A percentile compares a stretch with the other conserved stretches of the same genome.
Evolutionary conservation across 192 early-diverging fungal genomes (phyloP).

Genomic region (Irineochytrium annulatum): DNA sequence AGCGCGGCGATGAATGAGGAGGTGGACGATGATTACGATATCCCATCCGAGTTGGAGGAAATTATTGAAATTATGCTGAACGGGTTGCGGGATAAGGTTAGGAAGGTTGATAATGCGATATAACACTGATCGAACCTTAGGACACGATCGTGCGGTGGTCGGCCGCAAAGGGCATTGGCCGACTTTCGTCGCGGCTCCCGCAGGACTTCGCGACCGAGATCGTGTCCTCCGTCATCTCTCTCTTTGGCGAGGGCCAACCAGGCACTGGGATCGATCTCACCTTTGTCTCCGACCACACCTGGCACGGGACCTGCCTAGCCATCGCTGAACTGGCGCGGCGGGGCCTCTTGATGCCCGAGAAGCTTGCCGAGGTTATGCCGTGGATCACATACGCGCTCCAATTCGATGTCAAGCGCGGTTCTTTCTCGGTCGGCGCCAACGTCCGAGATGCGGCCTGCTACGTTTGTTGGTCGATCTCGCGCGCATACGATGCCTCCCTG

Average conservation of each 20-base stretch:
- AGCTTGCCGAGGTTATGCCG: conserved; percentile 65
- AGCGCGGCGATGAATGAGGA: conserved; percentile 26
- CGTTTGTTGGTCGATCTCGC: conserved; percentile 95
- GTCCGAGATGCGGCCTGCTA: conserved; percentile 96
- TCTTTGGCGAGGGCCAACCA: conserved; percentile 65
- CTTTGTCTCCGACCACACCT: conserved; percentile 81
- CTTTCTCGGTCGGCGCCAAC: conserved; percentile 87
- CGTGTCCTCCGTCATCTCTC: conserved; percentile 66
- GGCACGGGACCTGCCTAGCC: conserved; percentile 91
- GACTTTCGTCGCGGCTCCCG: conserved; percentile 78
- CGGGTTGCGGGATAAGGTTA: conserved; percentile 70
- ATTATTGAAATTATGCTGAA: conserved; percentile 81
- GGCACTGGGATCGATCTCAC: conserved; percentile 57
- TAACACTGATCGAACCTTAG: conserved; percentile 9
- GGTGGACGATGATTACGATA: conserved; percentile 62
- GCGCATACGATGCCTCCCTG: conserved; percentile 74
- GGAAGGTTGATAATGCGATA: conserved; percentile 23
- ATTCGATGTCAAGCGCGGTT: conserved; percentile 85
- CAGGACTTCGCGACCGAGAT: conserved; percentile 79
- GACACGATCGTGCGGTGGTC: conserved; percentile 98
- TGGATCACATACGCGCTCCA: conserved; percentile 77
- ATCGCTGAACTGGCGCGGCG: conserved; percentile 88
- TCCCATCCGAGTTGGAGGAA: conserved; percentile 78
- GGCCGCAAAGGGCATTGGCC: conserved; percentile 91
- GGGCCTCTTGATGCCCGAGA: conserved; percentile 73